Base-by-base conservation (phyloP, 2,329 filamentous ascomycete genomes). In the Neofusicoccum umdonicola region DNA sequence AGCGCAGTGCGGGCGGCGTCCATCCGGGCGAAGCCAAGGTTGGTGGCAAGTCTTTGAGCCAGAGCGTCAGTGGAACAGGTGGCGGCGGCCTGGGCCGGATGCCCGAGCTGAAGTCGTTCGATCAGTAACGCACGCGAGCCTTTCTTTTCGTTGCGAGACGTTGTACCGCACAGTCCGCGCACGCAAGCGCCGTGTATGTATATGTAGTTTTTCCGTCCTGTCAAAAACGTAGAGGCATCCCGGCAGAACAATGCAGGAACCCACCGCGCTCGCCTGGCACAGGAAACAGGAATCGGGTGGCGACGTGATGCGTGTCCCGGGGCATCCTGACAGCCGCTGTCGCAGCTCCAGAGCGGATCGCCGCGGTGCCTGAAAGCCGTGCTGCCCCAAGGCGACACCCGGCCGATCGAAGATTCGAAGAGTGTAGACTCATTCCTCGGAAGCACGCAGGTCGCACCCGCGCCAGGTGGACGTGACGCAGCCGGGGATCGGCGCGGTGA, bases 1-100 rank as follows among this genome's bases (percentile, higher is more conserved):
- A 86, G 67, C 84, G 87, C 71, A 91, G 88, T 72, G 88, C 88
- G 64, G 85, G 81, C 41, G 87, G 84, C 76, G 84, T 78, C 73
- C 69, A 76, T 68, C 78, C 76, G 45, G 77, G 72, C 48, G 75
- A 73, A 37, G 71, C 68, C 64, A 70, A 74, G 67, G 73, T 74
- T 9, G 73, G 70, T 35, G 73, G 70, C 31, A 75, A 77, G 66
- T 73, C 70, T 12, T 66, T 78, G 35, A 70, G 69, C 6, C 70
- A 73, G 44, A 70, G 71, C 13, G 72, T 74, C 3, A 74, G 71
- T 62, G 75, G 67, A 35, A 74, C 68, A 11, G 69, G 74, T 13
- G 78, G 78, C 19, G 75, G 77, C 57, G 80, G 82, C 1, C 68
- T 84, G 62, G 82, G 79, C 4, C 81, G 81, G 74, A 84, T 84